These are phyloP conservation scores for Areca catechu DNA, from an alignment of 176 grass and related monocot genomes.

Conservation along the genomic window DNA sequence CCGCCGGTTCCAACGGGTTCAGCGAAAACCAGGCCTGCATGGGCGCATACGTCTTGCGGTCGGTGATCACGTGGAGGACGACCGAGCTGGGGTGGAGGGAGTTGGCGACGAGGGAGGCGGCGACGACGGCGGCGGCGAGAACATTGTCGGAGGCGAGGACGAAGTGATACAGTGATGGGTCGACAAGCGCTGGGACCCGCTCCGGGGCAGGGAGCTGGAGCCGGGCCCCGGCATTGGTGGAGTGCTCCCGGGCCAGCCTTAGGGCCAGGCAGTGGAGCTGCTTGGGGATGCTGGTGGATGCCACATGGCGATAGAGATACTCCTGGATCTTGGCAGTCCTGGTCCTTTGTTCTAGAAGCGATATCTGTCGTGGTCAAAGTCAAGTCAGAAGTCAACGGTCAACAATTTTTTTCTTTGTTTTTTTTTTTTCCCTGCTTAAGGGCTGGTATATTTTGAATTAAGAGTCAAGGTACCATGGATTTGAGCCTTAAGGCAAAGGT, in stretches of 20 bases:
- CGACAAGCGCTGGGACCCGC: slow-evolving; percentile 6
- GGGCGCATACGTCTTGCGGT: slow-evolving; percentile 17
- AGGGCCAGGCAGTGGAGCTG: slow-evolving; percentile 9
- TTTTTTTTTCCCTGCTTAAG: too few relatives aligned
- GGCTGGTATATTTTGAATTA: too few relatives aligned
- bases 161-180: slow-evolving; percentile 4
- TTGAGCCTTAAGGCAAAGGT: slow-evolving; percentile 19
- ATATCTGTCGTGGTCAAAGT: slow-evolving; percentile 2
- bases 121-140: slow-evolving; percentile 12
- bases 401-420: background rate
- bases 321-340: slow-evolving; percentile 15
- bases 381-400: background rate
- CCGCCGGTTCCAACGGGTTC: slow-evolving; percentile 9
- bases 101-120: slow-evolving; percentile 15
- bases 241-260: slow-evolving; percentile 11
- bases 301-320: slow-evolving; percentile 22
- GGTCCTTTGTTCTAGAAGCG: slow-evolving; percentile 6
- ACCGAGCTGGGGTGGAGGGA: slow-evolving; percentile 7
- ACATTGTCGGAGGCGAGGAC: slow-evolving; percentile 19
- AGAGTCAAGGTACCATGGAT: slow-evolving; percentile 9
- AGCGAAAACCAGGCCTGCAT: slow-evolving; percentile 20
- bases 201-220: slow-evolving; percentile 13
- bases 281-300: slow-evolving; percentile 17
- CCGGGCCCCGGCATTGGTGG: slow-evolving; percentile 10
- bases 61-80: slow-evolving; percentile 18